Evolutionary conservation across 345 rosid species (phyloP), one percentile per base, ranked within the genome.

Genomic region (Rhodamnia argentea): DNA sequence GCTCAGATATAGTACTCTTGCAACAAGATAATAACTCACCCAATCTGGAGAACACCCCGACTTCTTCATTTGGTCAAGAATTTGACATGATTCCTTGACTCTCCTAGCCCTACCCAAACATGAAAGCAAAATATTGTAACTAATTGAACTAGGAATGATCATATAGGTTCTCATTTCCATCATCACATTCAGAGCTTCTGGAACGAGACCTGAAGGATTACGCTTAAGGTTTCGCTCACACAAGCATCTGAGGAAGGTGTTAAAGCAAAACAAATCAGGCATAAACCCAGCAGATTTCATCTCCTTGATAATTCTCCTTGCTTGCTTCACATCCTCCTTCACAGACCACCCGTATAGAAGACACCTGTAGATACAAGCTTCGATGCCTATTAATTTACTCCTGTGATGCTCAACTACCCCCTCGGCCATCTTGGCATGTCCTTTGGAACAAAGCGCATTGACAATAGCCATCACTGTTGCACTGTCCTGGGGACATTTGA

Each of bases 141-240:
- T 96, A 53, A 92, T 85, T 4, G 94, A 90, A 16, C 91, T 94
- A 54, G 99, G 96, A 52, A 88, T 84, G 78, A 94, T 87, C 55
- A 83, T 90, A 70, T 91, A 86, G 62, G 95, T 91, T 83, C 94
- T 94, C 98, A 94, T 96, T 85, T 96, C 98, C 92, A 93, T 92
- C 98, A 95, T 93, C 88, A 96, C 91, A 89, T 96, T 95, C 90
- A 95, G 85, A 87, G 98, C 92, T 87, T 95, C 98, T 52, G 97
- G 96, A 84, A 94, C 95, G 70, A 94, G 95, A 53, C 97, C 97
- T 15, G 98, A 95, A 7, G 97, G 98, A 87, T 96, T 94, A n/a
- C 86, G 84, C 42, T 82, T 86, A 54, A 93, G 89, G 87, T 95
- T 95, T 87, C 89, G 89, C 85, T 92, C 91, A 26, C 98, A 96